These are phyloP conservation scores for Trypanosoma rangeli DNA, from an alignment of 208 protist genomes.

Conservation along the genomic window DNA sequence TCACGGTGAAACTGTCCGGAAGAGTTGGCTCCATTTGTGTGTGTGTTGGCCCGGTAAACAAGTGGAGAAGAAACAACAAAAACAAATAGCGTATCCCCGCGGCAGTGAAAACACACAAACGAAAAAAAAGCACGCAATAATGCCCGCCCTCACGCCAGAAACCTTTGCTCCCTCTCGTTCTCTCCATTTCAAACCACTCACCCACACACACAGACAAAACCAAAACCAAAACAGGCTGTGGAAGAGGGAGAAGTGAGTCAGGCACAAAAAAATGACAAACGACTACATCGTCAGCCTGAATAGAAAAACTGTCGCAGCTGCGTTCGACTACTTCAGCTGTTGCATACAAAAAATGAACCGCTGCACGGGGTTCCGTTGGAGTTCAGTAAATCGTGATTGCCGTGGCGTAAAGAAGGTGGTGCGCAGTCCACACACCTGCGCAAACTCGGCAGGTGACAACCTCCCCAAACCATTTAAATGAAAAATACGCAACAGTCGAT, in stretches of 20 bases:
- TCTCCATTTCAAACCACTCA: not conserved
- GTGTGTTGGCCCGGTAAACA: not conserved
- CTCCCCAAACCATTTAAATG: constrained; percentile 57
- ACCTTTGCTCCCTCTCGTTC: not conserved
- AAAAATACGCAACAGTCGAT: constrained; percentile 49
- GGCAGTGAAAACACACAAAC: constrained; percentile 11
- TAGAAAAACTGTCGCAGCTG: not conserved
- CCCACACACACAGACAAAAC: constrained; percentile 1
- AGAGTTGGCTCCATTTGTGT: not conserved
- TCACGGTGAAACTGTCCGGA: not conserved
- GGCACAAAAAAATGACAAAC: constrained; percentile 18
- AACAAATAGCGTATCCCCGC: not conserved
- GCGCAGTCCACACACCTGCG: constrained; percentile 31
- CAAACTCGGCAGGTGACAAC: constrained; percentile 63
- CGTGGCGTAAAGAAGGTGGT: constrained; percentile 40
- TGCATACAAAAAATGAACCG: constrained; percentile 80
- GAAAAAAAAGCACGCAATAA: not conserved
- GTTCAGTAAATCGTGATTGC: constrained; percentile 51
- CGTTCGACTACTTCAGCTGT: constrained; percentile 36
- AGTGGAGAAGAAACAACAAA: not conserved
- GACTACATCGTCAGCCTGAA: not conserved
- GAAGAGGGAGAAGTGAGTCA: not conserved
- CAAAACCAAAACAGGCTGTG: not conserved
- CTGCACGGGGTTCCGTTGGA: constrained; percentile 54
- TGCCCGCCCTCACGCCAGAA: not conserved